Conservation (phyloP, 108 stramenopile genomes). For the Skeletonema grethae region DNA sequence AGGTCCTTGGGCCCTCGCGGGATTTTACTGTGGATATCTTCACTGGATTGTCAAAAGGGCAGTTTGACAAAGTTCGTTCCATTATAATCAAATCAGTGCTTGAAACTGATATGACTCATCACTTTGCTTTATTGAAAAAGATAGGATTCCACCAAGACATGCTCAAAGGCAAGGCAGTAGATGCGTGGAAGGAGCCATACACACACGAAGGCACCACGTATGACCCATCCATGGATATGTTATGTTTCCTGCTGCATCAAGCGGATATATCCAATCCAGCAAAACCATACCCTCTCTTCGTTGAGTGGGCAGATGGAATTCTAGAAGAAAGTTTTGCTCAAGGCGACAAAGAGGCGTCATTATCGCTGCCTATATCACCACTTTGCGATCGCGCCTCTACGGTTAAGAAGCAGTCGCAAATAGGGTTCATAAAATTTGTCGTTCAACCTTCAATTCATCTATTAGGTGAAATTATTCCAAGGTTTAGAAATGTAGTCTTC, state of each 20-base stretch:
- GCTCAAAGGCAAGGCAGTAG: constrained; percentile 17
- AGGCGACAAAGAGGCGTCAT: constrained; percentile 67
- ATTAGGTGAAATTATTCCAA: constrained; percentile 29
- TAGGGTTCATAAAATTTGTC: constrained; percentile 88
- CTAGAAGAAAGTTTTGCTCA: constrained; percentile 67
- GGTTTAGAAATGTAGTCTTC: constrained; percentile 31
- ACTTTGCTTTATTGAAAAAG: constrained; percentile 47
- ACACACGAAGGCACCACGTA: constrained; percentile 18
- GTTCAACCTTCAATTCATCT: constrained; percentile 59
- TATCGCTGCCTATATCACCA: constrained; percentile 69
- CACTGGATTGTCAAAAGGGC: constrained; percentile 18
- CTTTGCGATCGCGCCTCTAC: constrained; percentile 65
- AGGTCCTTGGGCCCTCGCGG: constrained; percentile 35
- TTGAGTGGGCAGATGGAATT: constrained; percentile 66
- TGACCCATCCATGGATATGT: constrained; percentile 35
- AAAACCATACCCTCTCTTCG: constrained; percentile 55
- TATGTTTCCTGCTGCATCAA: constrained; percentile 62
- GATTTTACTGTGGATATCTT: constrained; percentile 50
- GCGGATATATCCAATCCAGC: constrained; percentile 82
- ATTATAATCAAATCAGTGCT: constrained; percentile 55
- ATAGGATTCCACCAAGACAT: constrained; percentile 29
- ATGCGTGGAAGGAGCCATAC: constrained; percentile 18
- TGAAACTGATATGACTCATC: constrained; percentile 69
- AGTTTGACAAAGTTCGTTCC: constrained; percentile 35
- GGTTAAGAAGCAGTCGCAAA: constrained; percentile 68